These are phyloP conservation scores for Suhomyces emberorum DNA, from an alignment of 805 yeast species.

Conservation along the genomic window DNA sequence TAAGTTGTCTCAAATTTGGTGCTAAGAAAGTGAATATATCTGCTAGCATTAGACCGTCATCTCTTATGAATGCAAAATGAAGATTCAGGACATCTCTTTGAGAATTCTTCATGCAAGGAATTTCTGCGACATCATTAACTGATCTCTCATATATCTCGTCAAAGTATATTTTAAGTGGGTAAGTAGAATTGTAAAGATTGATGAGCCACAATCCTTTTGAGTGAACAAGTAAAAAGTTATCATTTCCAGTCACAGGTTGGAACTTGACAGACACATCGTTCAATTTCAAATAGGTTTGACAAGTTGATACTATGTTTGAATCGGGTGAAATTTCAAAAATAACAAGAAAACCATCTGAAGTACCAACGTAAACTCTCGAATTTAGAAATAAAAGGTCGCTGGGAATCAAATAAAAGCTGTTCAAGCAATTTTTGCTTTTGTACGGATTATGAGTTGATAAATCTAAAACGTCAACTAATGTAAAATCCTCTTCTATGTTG, in stretches of 20 bases:
- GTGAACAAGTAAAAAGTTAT: slow-evolving; percentile 19
- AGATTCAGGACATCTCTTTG: slow-evolving; percentile 2
- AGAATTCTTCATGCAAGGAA: slow-evolving; percentile 6
- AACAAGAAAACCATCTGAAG: slow-evolving; percentile 30
- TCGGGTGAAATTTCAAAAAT: slow-evolving; percentile 14
- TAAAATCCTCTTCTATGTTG: background rate
- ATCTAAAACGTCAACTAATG: background rate
- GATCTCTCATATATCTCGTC: slow-evolving; percentile 34
- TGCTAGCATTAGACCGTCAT: slow-evolving; percentile 35
- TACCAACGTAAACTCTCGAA: slow-evolving; percentile 23
- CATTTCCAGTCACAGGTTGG: slow-evolving; percentile 12
- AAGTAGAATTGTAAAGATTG: slow-evolving; percentile 22
- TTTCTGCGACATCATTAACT: slow-evolving; percentile 15
- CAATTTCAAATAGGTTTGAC: too few relatives aligned
- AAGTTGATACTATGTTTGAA: too few relatives aligned
- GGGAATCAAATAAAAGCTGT: slow-evolving; percentile 16
- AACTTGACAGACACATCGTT: slow-evolving; percentile 27
- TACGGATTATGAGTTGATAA: slow-evolving; percentile 7
- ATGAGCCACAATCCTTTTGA: slow-evolving; percentile 33
- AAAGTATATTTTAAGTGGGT: slow-evolving; percentile 30
- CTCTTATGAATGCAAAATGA: slow-evolving; percentile 22
- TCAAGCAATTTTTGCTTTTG: background rate
- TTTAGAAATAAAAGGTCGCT: slow-evolving; percentile 13
- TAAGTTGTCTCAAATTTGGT: slow-evolving; percentile 27
- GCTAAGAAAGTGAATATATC: slow-evolving; percentile 20